Evolutionary conservation across 192 early-diverging fungal genomes (phyloP).

Genomic region (Paraglomus brasilianum): DNA sequence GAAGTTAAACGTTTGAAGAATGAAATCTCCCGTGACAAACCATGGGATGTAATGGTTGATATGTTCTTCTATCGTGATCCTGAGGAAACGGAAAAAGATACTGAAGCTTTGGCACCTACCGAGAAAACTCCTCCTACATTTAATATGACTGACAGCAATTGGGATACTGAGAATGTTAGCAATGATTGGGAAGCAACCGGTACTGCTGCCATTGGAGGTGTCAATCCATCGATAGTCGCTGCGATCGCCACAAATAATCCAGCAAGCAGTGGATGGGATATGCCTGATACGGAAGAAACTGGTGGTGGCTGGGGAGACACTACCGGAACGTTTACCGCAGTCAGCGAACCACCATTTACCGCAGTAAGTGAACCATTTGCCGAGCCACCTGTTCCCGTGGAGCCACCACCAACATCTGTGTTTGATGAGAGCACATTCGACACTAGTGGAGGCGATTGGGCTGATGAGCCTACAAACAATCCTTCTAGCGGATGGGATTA

Average conservation of each 20-base stretch:
- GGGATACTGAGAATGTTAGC: constrained; percentile 58
- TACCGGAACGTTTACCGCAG: background rate
- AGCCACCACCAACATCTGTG: too few relatives aligned
- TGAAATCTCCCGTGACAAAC: constrained; percentile 75
- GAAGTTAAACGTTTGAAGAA: constrained; percentile 99
- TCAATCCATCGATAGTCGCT: constrained; percentile 46
- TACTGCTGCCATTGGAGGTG: constrained; percentile 45
- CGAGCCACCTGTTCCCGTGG: too few relatives aligned
- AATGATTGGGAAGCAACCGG: constrained; percentile 30
- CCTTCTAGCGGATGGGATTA: too few relatives aligned
- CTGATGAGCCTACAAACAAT: too few relatives aligned
- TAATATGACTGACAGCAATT: constrained; percentile 53
- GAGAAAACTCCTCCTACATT: constrained; percentile 39
- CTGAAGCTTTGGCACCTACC: constrained; percentile 59
- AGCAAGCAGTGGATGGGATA: constrained; percentile 2
- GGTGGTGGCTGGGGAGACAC: background rate
- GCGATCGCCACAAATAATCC: constrained; percentile 30
- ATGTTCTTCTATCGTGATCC: constrained; percentile 99
- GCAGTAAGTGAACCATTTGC: too few relatives aligned
- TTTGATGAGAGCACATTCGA: too few relatives aligned
- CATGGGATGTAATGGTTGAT: constrained; percentile 99
- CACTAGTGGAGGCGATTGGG: too few relatives aligned
- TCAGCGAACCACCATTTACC: too few relatives aligned
- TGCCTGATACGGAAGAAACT: background rate
- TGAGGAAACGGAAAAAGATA: constrained; percentile 95